Conservation (phyloP, 2,329 filamentous ascomycete species). For the Bimuria novae-zelandiae region DNA sequence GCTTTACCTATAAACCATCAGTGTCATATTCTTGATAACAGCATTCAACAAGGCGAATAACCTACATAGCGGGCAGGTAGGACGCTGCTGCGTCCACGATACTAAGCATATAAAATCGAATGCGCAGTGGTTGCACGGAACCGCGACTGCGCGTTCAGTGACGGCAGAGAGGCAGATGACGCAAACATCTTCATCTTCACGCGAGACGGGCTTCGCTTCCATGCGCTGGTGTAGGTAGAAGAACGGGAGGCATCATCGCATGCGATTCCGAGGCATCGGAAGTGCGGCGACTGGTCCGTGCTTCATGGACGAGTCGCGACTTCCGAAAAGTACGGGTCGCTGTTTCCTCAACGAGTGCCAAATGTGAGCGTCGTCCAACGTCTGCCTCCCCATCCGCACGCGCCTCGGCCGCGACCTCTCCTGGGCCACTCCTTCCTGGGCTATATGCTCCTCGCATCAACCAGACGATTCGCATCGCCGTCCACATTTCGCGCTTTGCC, state of each 20-base stretch:
- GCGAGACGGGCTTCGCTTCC: conserved; percentile 23
- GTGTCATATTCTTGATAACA: background rate
- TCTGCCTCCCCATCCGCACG: background rate
- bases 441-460: conserved; percentile 33
- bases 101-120: conserved; percentile 87
- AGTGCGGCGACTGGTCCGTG: conserved; percentile 7
- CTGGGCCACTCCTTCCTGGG: background rate
- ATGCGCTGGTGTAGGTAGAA: conserved; percentile 26
- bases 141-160: conserved; percentile 70
- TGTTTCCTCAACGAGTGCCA: background rate
- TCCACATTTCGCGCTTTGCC: conserved; percentile 27
- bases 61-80: conserved; percentile 79
- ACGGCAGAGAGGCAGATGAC: conserved; percentile 85
- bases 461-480: conserved; percentile 21
- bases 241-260: conserved; percentile 14
- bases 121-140: conserved; percentile 77
- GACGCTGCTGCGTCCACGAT: conserved; percentile 76
- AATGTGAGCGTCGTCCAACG: conserved; percentile 1
- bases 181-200: conserved; percentile 55
- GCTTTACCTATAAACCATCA: conserved; percentile 51
- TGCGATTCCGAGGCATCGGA: conserved; percentile 12
- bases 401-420: no score
- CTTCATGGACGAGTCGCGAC: conserved; percentile 9
- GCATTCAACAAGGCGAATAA: conserved; percentile 8
- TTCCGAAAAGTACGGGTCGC: conserved; percentile 3